Evolutionary conservation across 1,139 yeast genomes (phyloP).

Genomic region (Hansenula lynferdii): DNA sequence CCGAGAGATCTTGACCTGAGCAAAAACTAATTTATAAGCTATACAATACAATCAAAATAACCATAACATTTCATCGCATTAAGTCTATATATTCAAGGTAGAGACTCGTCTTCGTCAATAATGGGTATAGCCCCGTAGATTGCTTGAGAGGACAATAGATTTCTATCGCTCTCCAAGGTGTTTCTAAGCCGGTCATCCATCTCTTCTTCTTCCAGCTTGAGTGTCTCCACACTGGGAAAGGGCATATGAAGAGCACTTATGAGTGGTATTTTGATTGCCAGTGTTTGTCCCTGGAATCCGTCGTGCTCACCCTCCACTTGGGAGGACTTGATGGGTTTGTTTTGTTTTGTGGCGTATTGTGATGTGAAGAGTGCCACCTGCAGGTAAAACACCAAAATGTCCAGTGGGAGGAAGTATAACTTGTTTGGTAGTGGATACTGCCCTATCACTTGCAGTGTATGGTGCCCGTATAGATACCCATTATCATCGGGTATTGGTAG

Average conservation of each 20-base stretch:
- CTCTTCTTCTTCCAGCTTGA: slow-evolving; percentile 12
- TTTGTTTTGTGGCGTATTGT: slow-evolving; percentile 7
- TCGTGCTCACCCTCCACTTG: slow-evolving; percentile 11
- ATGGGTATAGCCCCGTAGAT: background rate
- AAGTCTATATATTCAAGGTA: too few species aligned
- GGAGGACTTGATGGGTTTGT: slow-evolving; percentile 1
- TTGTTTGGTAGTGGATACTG: slow-evolving; percentile 14
- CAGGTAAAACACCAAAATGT: slow-evolving; percentile 11
- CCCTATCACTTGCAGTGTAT: slow-evolving; percentile 20
- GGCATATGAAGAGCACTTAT: slow-evolving; percentile 10
- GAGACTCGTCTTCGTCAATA: background rate
- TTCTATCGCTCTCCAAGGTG: background rate
- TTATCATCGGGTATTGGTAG: slow-evolving; percentile 18
- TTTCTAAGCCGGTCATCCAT: background rate
- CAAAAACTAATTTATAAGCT: too few species aligned
- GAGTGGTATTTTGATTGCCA: slow-evolving; percentile 9
- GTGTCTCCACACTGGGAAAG: slow-evolving; percentile 9
- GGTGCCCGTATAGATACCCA: slow-evolving; percentile 22
- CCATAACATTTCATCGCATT: too few species aligned
- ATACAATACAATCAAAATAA: too few species aligned
- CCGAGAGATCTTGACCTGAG: too few species aligned
- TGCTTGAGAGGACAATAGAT: background rate
- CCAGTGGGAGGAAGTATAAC: slow-evolving; percentile 11
- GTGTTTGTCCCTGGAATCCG: slow-evolving; percentile 12
- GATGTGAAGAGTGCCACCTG: slow-evolving; percentile 15